A percentile compares a stretch with the other conserved stretches of the same genome.
Conservation (phyloP, 768 basidiomycete genomes). For the Tylopilus sp. region DNA sequence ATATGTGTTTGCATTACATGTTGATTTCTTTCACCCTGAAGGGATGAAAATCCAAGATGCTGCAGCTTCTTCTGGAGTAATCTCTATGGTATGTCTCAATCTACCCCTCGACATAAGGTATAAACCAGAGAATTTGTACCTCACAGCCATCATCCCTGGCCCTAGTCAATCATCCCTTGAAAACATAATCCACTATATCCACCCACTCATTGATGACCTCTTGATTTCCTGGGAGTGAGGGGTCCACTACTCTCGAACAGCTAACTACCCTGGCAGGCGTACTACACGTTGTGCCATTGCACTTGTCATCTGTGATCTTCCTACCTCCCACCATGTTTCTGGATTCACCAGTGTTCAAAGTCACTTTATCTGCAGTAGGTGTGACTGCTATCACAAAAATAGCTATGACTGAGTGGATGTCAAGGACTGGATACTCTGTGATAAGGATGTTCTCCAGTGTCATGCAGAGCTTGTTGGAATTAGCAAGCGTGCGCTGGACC, state of each 20-base stretch:
- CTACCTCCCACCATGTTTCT: constrained; percentile 28
- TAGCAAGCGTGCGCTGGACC: no score
- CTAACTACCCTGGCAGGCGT: constrained; percentile 14
- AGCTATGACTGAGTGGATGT: constrained; percentile 8
- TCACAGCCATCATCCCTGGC: background rate
- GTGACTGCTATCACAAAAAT: constrained; percentile 22
- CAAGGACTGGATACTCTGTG: constrained; percentile 11
- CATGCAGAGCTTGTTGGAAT: no score
- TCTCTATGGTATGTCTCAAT: background rate
- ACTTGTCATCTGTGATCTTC: constrained; percentile 34
- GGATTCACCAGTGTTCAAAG: constrained; percentile 9
- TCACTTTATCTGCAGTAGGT: constrained; percentile 31
- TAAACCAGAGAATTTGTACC: background rate
- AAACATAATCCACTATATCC: constrained; percentile 23
- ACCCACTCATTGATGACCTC: constrained; percentile 35
- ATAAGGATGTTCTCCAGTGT: background rate
- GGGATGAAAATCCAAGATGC: background rate
- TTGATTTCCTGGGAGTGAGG: constrained; percentile 28
- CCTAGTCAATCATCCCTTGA: background rate
- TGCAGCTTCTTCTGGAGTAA: background rate
- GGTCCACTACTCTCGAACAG: constrained; percentile 20
- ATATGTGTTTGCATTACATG: background rate
- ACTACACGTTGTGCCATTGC: constrained; percentile 26
- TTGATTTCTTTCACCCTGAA: background rate
- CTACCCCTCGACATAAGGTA: background rate